A percentile compares a stretch with the other conserved stretches of the same genome.
Evolutionary conservation across 2,329 filamentous ascomycete genomes (phyloP).

Genomic region (Penicillium sclerotiorum): DNA sequence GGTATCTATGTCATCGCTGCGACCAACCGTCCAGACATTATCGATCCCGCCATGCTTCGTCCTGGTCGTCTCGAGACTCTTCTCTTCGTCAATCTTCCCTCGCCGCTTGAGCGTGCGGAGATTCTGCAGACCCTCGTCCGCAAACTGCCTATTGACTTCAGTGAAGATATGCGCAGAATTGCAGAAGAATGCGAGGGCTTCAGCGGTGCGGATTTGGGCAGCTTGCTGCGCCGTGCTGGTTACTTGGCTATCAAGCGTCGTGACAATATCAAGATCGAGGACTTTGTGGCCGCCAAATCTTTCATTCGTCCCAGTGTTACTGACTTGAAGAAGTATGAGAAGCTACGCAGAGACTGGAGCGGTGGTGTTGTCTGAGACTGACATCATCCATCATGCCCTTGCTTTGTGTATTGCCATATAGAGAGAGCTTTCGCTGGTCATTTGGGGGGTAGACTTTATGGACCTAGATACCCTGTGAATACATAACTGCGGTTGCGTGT

Average conservation of each 20-base stretch:
- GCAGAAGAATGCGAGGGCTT: slow-evolving; percentile 77
- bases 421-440: neutral
- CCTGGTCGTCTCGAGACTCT: slow-evolving; percentile 85
- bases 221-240: slow-evolving; percentile 61
- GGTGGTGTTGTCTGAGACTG: slow-evolving; percentile 34
- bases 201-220: slow-evolving; percentile 68
- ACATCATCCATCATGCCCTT: too few relatives aligned
- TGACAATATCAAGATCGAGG: slow-evolving; percentile 50
- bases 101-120: slow-evolving; percentile 75
- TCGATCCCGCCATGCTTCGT: slow-evolving; percentile 91
- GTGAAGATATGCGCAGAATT: slow-evolving; percentile 61
- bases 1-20: slow-evolving; percentile 95
- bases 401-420: slow-evolving; percentile 1
- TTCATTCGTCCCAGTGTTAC: slow-evolving; percentile 55
- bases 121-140: slow-evolving; percentile 72
- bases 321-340: slow-evolving; percentile 60
- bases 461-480: slow-evolving; percentile 5
- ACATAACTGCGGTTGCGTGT: neutral
- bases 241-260: slow-evolving; percentile 57
- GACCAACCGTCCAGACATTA: slow-evolving; percentile 94
- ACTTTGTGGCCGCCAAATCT: slow-evolving; percentile 45
- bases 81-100: slow-evolving; percentile 88
- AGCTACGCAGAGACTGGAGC: slow-evolving; percentile 54
- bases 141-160: slow-evolving; percentile 55
- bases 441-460: neutral